Evolutionary conservation across 2,329 filamentous ascomycete species (phyloP).

Genomic region (Berkeleyomyces rouxiae): DNA sequence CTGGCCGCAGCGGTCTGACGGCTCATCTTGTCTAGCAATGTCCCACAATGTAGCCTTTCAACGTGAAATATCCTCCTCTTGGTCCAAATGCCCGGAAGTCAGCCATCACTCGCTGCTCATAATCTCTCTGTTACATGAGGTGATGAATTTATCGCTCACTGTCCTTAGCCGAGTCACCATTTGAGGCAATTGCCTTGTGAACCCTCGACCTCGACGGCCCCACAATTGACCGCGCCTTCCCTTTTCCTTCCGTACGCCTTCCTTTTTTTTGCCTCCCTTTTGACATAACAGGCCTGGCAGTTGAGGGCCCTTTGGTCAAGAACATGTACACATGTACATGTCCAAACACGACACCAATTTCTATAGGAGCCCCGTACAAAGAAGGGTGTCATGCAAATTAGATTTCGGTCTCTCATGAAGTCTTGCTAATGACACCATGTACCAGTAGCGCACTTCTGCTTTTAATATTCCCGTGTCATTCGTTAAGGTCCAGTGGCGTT

Average conservation of each 20-base stretch:
- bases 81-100: too few species aligned
- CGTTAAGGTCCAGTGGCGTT: too few species aligned
- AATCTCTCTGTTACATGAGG: too few species aligned
- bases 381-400: background rate
- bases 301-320: background rate
- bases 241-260: background rate
- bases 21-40: too few species aligned
- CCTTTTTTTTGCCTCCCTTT: background rate
- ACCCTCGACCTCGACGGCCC: background rate
- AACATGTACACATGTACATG: too few species aligned
- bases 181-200: background rate
- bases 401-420: background rate
- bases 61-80: too few species aligned
- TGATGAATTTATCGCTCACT: background rate
- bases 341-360: background rate
- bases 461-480: too few species aligned
- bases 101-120: too few species aligned
- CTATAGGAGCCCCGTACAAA: background rate
- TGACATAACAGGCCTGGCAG: background rate
- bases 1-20: too few species aligned
- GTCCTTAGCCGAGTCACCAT: background rate
- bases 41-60: too few species aligned
- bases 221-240: background rate
- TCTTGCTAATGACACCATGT: background rate
- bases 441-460: too few species aligned